Conservation (phyloP, 306 rosid species). For the Malus sylvestris region DNA sequence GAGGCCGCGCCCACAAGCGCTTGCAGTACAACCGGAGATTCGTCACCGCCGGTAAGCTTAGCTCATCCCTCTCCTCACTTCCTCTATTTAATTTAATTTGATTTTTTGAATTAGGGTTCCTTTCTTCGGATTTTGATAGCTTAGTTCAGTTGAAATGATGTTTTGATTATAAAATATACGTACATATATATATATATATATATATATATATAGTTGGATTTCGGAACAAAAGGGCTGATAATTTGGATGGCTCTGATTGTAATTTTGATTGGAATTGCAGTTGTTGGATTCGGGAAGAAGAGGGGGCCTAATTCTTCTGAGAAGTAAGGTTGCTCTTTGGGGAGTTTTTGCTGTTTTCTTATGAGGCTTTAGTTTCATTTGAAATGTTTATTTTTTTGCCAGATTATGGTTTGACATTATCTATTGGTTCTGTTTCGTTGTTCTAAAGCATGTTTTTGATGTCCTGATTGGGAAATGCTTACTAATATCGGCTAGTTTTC, state of each 20-base stretch:
- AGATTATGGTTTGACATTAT: not conserved
- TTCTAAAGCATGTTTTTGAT: not conserved
- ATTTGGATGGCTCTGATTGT: not conserved
- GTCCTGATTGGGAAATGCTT: not conserved
- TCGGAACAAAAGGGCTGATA: not conserved
- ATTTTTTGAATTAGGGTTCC: not conserved
- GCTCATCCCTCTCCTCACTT: not conserved
- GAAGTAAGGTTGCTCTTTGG: constrained; percentile 24
- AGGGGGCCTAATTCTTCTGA: constrained; percentile 56
- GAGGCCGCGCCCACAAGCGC: constrained; percentile 62
- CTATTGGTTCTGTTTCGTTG: not conserved
- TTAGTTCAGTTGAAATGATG: not conserved
- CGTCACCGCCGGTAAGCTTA: constrained; percentile 47
- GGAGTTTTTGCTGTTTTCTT: not conserved
- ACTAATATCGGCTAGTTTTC: not conserved
- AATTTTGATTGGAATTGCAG: constrained; percentile 16
- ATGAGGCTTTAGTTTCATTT: not conserved
- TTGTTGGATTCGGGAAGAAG: constrained; percentile 56
- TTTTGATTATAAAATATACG: too few species aligned
- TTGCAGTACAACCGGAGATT: constrained; percentile 61
- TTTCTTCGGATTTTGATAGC: not conserved
- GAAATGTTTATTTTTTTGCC: not conserved
- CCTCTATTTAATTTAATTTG: too few species aligned
- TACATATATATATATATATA: too few species aligned
- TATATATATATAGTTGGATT: not conserved